Evolutionary conservation across 495 filamentous ascomycete genomes (phyloP).

Genomic region (Niebla homalea): DNA sequence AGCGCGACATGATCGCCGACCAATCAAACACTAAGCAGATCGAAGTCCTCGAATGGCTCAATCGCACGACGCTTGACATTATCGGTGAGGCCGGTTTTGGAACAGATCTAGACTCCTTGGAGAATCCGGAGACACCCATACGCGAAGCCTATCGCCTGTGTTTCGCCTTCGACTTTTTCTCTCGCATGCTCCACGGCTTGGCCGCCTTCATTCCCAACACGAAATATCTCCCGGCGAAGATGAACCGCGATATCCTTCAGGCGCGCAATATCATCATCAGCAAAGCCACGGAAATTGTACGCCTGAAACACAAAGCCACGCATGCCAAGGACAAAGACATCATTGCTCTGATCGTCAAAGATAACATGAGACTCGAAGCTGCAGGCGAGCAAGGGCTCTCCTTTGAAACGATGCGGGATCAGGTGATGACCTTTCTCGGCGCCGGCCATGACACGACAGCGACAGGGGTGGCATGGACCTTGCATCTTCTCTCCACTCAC

Average conservation of each 20-base stretch:
- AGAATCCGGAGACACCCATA: slow-evolving; percentile 27
- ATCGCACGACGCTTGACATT: slow-evolving; percentile 37
- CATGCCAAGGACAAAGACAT: slow-evolving; percentile 30
- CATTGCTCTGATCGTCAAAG: slow-evolving; percentile 30
- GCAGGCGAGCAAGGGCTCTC: slow-evolving; percentile 25
- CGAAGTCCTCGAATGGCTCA: slow-evolving; percentile 35
- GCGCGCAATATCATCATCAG: slow-evolving; percentile 27
- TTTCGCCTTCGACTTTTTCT: slow-evolving; percentile 30
- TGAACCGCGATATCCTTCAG: slow-evolving; percentile 32
- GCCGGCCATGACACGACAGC: slow-evolving; percentile 20
- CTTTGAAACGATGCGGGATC: slow-evolving; percentile 34
- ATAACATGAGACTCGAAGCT: slow-evolving; percentile 25
- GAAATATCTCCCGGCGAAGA: slow-evolving; percentile 30
- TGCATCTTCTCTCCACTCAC: slow-evolving; percentile 19
- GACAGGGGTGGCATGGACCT: slow-evolving; percentile 18
- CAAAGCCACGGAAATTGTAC: slow-evolving; percentile 25
- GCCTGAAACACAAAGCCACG: slow-evolving; percentile 22
- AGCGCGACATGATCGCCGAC: slow-evolving; percentile 22
- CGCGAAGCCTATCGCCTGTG: slow-evolving; percentile 32
- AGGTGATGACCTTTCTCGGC: slow-evolving; percentile 30
- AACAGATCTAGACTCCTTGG: slow-evolving; percentile 30
- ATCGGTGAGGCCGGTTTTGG: slow-evolving; percentile 39
- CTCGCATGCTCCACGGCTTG: slow-evolving; percentile 29
- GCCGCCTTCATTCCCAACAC: slow-evolving; percentile 31
- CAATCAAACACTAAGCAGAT: slow-evolving; percentile 20